A percentile compares a stretch with the other conserved stretches of the same genome.
Conservation (phyloP, 805 yeast genomes). For the Lachancea waltii region DNA sequence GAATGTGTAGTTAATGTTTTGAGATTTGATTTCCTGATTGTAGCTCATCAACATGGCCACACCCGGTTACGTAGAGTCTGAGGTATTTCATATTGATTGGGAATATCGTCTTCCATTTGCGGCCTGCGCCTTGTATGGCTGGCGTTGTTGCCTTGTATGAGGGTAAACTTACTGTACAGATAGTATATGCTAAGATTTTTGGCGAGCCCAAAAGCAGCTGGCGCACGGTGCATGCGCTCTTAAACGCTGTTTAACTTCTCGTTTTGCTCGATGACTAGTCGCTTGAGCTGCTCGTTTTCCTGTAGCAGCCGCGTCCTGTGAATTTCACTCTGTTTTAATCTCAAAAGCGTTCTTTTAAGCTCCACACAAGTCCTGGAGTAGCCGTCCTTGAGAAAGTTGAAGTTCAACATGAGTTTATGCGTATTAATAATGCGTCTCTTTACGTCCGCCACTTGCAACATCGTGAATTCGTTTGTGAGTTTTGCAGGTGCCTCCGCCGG, state of each 20-base stretch:
- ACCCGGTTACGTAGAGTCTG: too few species aligned
- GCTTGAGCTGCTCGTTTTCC: conserved; percentile 35
- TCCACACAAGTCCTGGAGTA: conserved; percentile 31
- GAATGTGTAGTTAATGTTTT: conserved; percentile 12
- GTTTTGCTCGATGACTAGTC: conserved; percentile 19
- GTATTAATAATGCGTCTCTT: conserved; percentile 31
- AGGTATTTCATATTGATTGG: too few species aligned
- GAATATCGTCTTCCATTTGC: too few species aligned
- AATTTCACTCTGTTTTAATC: conserved; percentile 34
- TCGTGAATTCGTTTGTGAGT: conserved; percentile 26
- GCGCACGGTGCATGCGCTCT: background rate
- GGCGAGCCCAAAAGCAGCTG: background rate
- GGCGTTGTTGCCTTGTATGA: too few species aligned
- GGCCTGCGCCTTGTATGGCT: too few species aligned
- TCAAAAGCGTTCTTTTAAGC: conserved; percentile 29
- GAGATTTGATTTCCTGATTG: background rate
- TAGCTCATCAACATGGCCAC: too few species aligned
- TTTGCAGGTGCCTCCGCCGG: conserved; percentile 15
- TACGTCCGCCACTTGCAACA: conserved; percentile 28
- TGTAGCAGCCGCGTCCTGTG: conserved; percentile 33
- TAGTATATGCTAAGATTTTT: background rate
- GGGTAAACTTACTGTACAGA: background rate
- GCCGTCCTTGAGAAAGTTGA: conserved; percentile 29
- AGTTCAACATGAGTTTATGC: conserved; percentile 29
- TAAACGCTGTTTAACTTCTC: conserved; percentile 12